These are phyloP conservation scores for Epichloe gansuensis DNA, from an alignment of 2,329 filamentous ascomycete genomes.

Conservation along the genomic window DNA sequence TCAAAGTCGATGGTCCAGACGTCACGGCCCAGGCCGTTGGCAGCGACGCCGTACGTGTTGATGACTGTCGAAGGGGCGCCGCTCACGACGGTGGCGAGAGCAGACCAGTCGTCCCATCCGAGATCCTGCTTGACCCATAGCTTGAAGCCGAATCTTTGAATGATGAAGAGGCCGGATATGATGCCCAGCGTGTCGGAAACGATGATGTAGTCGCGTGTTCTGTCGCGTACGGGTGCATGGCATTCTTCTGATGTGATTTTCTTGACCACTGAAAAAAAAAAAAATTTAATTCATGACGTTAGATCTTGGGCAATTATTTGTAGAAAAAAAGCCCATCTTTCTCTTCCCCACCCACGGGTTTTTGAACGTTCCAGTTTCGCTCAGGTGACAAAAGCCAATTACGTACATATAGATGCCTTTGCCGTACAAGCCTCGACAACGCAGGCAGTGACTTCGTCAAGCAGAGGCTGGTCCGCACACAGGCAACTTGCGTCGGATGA, in stretches of 20 bases:
- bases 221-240: conserved; percentile 6
- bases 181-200: conserved; percentile 11
- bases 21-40: conserved; percentile 17
- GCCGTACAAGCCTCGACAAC: not conserved
- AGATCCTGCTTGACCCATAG: conserved; percentile 18
- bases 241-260: conserved; percentile 8
- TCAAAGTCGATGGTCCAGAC: conserved; percentile 14
- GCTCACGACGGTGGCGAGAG: conserved; percentile 10
- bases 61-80: conserved; percentile 13
- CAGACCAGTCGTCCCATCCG: conserved; percentile 16
- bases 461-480: not conserved
- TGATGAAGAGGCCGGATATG: conserved; percentile 21
- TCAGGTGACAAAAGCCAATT: too few relatives aligned
- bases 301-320: too few relatives aligned
- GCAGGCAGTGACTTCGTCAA: not conserved
- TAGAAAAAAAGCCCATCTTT: too few relatives aligned
- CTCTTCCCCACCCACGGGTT: too few relatives aligned
- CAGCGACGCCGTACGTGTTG: conserved; percentile 10
- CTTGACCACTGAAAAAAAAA: not conserved
- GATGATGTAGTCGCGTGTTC: conserved; percentile 6
- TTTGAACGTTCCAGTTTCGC: too few relatives aligned
- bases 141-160: conserved; percentile 19
- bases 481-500: not conserved
- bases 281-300: too few relatives aligned
- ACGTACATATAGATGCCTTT: conserved; percentile 1